Evolutionary conservation across 192 early-diverging fungal genomes (phyloP).

Genomic region (Rhizophagus clarus): DNA sequence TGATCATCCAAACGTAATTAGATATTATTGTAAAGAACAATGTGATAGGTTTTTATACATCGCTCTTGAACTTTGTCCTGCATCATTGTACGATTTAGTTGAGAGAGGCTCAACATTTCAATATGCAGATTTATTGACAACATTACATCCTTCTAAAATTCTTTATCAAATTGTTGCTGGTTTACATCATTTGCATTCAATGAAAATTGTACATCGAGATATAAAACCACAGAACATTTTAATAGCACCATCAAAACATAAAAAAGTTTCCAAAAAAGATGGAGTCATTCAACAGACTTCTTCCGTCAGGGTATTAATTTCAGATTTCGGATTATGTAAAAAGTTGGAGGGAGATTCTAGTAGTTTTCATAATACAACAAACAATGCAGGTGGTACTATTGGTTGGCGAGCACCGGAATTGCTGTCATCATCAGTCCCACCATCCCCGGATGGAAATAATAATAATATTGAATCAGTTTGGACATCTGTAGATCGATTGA

Average conservation of each 20-base stretch:
- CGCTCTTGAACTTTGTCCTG: conserved; percentile 92
- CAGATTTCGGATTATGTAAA: conserved; percentile 96
- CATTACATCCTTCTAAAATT: conserved; percentile 65
- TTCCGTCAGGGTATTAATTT: conserved; percentile 78
- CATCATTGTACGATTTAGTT: conserved; percentile 85
- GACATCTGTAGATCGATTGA: conserved; percentile 21
- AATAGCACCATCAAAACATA: conserved; percentile 50
- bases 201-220: conserved; percentile 98
- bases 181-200: conserved; percentile 83
- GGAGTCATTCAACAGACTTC: conserved; percentile 32
- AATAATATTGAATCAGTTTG: background rate
- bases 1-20: conserved; percentile 93
- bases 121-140: conserved; percentile 46
- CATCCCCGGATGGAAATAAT: conserved; percentile 12
- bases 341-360: conserved; percentile 92
- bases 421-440: conserved; percentile 39
- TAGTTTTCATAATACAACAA: conserved; percentile 89
- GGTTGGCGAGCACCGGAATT: conserved; percentile 98
- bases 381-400: conserved; percentile 83
- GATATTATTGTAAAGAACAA: conserved; percentile 91
- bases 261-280: conserved; percentile 38
- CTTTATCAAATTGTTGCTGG: conserved; percentile 86
- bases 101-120: conserved; percentile 56
- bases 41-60: conserved; percentile 94
- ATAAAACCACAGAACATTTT: conserved; percentile 98